Conservation (phyloP, 495 filamentous ascomycete genomes). For the Bathelium albidoporum region DNA sequence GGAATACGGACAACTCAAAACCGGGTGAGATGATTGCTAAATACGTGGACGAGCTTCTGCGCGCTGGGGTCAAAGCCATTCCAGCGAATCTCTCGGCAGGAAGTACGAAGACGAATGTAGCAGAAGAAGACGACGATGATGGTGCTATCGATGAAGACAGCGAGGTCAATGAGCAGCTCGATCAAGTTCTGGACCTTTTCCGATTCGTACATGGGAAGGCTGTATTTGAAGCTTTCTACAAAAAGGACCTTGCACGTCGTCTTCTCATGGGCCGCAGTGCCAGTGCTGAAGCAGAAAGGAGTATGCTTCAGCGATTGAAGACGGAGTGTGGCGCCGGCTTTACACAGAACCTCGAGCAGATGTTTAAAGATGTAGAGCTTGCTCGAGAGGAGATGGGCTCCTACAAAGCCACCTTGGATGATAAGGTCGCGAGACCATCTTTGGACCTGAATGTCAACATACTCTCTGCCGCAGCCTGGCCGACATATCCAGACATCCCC, state of each 20-base stretch:
- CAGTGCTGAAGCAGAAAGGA: slow-evolving; percentile 86
- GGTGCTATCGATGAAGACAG: slow-evolving; percentile 69
- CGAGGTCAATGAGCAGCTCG: slow-evolving; percentile 79
- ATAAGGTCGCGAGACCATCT: slow-evolving; percentile 36
- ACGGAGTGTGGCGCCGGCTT: slow-evolving; percentile 88
- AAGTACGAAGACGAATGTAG: slow-evolving; percentile 3
- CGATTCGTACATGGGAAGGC: slow-evolving; percentile 95
- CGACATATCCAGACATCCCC: slow-evolving; percentile 71
- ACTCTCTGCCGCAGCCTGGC: slow-evolving; percentile 81
- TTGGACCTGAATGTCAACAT: slow-evolving; percentile 80
- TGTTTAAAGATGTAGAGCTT: slow-evolving; percentile 97
- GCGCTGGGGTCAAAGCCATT: slow-evolving; percentile 74
- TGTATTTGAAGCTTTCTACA: slow-evolving; percentile 98
- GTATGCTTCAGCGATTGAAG: slow-evolving; percentile 84
- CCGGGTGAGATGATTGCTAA: slow-evolving; percentile 98
- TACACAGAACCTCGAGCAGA: slow-evolving; percentile 92
- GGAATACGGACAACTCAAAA: slow-evolving; percentile 76
- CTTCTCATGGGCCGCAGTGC: slow-evolving; percentile 85
- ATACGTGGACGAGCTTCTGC: slow-evolving; percentile 83
- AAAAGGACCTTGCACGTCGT: slow-evolving; percentile 83
- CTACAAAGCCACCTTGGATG: slow-evolving; percentile 51
- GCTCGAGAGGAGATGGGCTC: slow-evolving; percentile 72
- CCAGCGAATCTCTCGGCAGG: slow-evolving; percentile 41
- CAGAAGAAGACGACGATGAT: slow-evolving; percentile 42
- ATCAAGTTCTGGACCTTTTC: slow-evolving; percentile 86